Base-by-base conservation (phyloP, 2,329 filamentous ascomycete genomes). In the Alternaria sp. region DNA sequence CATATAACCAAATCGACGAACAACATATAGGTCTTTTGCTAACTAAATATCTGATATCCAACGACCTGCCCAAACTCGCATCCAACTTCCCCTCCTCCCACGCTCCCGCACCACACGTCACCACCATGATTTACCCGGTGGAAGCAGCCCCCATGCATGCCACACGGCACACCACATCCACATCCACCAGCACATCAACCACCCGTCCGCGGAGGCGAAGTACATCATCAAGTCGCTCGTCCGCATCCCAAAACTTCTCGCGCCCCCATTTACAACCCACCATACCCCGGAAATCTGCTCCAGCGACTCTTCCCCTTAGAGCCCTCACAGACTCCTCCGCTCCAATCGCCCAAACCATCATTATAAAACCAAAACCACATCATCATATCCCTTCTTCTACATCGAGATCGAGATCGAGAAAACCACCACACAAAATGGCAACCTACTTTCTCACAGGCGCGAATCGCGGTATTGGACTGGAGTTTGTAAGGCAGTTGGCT, bases 371-470 rank as follows among this genome's bases (percentile, higher is more conserved):
- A 11, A 50, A 64, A 20, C 21, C 45, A 30, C 47, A 37, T 37
- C 47, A 37, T 37, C 33, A 37, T 37, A 37, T 37, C 33, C 33
- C 33, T 37, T 37, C 33, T 37, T 1, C 33, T n/a, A 37, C 33
- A 37, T 37, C 33, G 7, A 37, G 33, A 37, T 37, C 33, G 4
- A 37, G 33, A n/a, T 37, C 33, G 33, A 37, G 33, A 37, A 37
- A 33, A 18, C 49, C 20, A 5, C 33, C 33, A 37, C 33, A 37
- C 12, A 60, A 69, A 64, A 78, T 76, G 74, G 71, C 70, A 21
- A 76, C 75, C 9, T 76, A 76, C 60, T 78, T 78, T 60, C 69
- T 78, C 51, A 78, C 74, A 0, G 75, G 75, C 14, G 75, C 74
- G 1, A 78, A 78, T 55, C 72, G 75, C 8, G 75, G 75, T 53